Evolutionary conservation across 2,329 filamentous ascomycete species (phyloP).

Genomic region (Colletotrichum somersetense): DNA sequence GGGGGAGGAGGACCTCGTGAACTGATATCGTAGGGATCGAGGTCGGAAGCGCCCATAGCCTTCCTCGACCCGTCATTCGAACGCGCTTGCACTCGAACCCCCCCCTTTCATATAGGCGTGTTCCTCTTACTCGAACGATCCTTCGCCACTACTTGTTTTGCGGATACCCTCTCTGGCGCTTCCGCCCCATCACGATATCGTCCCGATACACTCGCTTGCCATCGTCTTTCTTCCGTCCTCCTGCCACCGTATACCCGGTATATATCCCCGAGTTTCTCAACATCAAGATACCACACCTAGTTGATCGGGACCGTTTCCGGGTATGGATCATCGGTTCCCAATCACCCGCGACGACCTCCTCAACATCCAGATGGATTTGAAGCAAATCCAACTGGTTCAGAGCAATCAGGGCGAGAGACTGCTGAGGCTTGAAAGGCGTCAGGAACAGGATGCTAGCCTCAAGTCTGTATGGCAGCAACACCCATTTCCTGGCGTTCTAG

Average conservation of each 20-base stretch:
- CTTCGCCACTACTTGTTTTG: slow-evolving; percentile 13
- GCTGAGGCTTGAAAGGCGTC: slow-evolving; percentile 72
- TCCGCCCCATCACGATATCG: slow-evolving; percentile 12
- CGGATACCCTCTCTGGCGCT: slow-evolving; percentile 24
- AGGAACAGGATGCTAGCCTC: slow-evolving; percentile 74
- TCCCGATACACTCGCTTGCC: slow-evolving; percentile 31
- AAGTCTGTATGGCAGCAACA: slow-evolving; percentile 95
- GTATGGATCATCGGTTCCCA: slow-evolving; percentile 74
- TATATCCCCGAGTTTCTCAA: background rate
- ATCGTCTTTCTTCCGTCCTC: slow-evolving; percentile 19
- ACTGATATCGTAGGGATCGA: slow-evolving; percentile 52
- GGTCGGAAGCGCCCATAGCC: slow-evolving; percentile 46
- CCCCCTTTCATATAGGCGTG: slow-evolving; percentile 3
- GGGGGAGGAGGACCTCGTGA: slow-evolving; percentile 57
- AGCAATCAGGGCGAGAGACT: slow-evolving; percentile 73
- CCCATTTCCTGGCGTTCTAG: slow-evolving; percentile 87
- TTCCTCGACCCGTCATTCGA: slow-evolving; percentile 35
- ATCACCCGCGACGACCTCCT: slow-evolving; percentile 74
- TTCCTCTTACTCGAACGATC: slow-evolving; percentile 14
- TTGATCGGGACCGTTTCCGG: slow-evolving; percentile 47
- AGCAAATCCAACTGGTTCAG: slow-evolving; percentile 74
- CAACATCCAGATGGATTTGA: slow-evolving; percentile 78
- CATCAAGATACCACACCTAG: slow-evolving; percentile 39
- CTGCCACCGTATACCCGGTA: background rate
- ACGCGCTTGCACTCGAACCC: slow-evolving; percentile 4